Base-by-base conservation (phyloP, 2,329 filamentous ascomycete species). In the Fusarium bactridioides region DNA sequence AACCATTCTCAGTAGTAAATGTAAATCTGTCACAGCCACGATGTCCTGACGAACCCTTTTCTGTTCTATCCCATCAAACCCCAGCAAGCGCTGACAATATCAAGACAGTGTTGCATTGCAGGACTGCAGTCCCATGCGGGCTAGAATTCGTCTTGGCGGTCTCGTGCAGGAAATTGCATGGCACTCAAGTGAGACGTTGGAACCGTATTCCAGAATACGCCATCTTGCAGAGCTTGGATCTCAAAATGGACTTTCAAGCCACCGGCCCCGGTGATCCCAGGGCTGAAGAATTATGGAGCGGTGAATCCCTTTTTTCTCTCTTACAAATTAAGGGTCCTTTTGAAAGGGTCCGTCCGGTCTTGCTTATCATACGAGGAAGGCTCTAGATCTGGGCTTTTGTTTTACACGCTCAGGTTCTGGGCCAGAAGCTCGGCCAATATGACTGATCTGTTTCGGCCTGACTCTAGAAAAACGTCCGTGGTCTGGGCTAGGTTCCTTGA, bases 201-300 rank as follows among this genome's bases (percentile, higher is more conserved):
- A 45, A 37, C 33, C 31, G 41, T 61, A 59, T 70, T 73, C 70
- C 48, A 73, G 70, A 73, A 73, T 64, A 54, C 54, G 54, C 56
- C 63, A 51, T 55, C 50, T 35, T 31, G 15, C 31, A 58, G 53
- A 63, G 63, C 66, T 73, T 43, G 43, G 63, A 59, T 67, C 61
- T 57, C 43, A 67, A 45, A 44, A n/a, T 53, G 54, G 25, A 62
- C 60, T 48, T 37, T 40, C 38, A 62, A 61, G 25, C n/a, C 27
- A 67, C 58, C 27, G 47, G 35, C 31, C 51, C 45, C 45, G 40
- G 37, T 57, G 44, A 51, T 65, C 40, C 35, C 66, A 69, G 29
- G 53, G 59, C 65, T 65, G 60, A 37, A 19, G 25, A 65, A 48
- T 56, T 60, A 57, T 66, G 61, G 50, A 66, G 61, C 55, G 18